These are phyloP conservation scores for Globisporangium recalcitrans DNA, from an alignment of 352 stramenopile genomes.

Conservation along the genomic window DNA sequence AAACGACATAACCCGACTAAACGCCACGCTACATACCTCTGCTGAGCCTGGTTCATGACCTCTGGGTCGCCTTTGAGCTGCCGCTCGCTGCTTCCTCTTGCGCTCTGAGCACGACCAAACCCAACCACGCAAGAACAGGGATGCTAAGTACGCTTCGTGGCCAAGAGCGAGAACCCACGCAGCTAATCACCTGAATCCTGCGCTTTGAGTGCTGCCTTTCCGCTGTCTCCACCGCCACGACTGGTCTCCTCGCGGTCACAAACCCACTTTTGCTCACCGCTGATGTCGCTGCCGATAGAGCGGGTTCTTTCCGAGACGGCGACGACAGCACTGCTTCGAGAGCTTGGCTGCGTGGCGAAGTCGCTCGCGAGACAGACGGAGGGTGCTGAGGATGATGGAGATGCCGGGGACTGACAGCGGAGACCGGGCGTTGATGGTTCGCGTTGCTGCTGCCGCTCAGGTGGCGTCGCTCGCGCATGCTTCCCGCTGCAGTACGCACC, in stretches of 20 bases:
- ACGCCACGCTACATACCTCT: neutral
- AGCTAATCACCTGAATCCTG: neutral
- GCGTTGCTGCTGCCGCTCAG: conserved; percentile 54
- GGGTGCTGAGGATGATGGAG: neutral
- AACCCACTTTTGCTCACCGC: conserved; percentile 10
- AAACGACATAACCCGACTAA: too few relatives aligned
- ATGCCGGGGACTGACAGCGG: neutral
- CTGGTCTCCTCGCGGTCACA: conserved; percentile 21
- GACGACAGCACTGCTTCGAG: conserved; percentile 1
- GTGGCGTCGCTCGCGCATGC: conserved; percentile 45
- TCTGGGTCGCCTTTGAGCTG: neutral
- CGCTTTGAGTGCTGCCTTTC: neutral
- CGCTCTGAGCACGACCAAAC: conserved; percentile 18
- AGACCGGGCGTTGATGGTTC: conserved; percentile 4
- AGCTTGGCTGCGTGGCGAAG: neutral
- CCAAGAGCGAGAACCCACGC: neutral
- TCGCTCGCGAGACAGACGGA: neutral
- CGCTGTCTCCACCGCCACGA: neutral
- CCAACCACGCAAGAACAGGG: neutral
- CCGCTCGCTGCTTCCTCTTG: conserved; percentile 19
- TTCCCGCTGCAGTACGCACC: neutral
- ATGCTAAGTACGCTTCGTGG: too few relatives aligned
- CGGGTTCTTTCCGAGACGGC: neutral
- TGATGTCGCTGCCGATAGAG: neutral
- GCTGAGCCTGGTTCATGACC: neutral